Base-by-base conservation (phyloP, 108 stramenopile species). In the Conticribra guillardii region DNA sequence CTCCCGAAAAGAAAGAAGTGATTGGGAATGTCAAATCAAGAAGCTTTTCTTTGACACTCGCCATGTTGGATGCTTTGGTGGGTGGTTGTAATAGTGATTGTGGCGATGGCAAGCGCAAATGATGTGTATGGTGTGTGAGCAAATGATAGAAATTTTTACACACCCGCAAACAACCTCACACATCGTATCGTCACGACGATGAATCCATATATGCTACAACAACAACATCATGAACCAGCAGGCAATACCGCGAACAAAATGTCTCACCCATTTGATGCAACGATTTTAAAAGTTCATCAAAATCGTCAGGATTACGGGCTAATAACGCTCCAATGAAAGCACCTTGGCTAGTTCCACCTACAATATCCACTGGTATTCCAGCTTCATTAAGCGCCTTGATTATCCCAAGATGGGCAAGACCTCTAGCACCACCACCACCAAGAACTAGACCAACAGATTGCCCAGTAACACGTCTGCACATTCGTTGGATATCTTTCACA, bases 261-360 rank as follows among this genome's bases (percentile, higher is more conserved):
- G n/a, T n/a, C n/a, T n/a, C n/a, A n/a, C n/a, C n/a, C 85, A 86
- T 86, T 56, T 70, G 24, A 51, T 72, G 65, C 17, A 34, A 34
- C 2, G 56, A 52, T 22, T 69, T 54, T 0, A 56, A 33, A 3
- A 86, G 71, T 23, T 52, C 3, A 0, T 73, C 72, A 47, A 67
- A 81, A 53, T 82, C 54, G 58, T 86, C 85, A 30, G 85, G 85
- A 56, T 81, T 26, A 44, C 26, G 29, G 8, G 51, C 67, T 30
- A 49, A 68, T 5, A 68, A 15, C 0, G 76, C 82, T 2, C 74
- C 82, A 27, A 75, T 45, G 34, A 83, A 86, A 32, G 85, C 85
- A 18, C 85, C 85, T 56, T 86, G 85, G 27, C 75, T 77, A 14
- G 82, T 86, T 2, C 85, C 85, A 24, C 85, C 85, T 62, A 81